Conservation (phyloP, 2,329 filamentous ascomycete species). For the Mollisia scopiformis region DNA sequence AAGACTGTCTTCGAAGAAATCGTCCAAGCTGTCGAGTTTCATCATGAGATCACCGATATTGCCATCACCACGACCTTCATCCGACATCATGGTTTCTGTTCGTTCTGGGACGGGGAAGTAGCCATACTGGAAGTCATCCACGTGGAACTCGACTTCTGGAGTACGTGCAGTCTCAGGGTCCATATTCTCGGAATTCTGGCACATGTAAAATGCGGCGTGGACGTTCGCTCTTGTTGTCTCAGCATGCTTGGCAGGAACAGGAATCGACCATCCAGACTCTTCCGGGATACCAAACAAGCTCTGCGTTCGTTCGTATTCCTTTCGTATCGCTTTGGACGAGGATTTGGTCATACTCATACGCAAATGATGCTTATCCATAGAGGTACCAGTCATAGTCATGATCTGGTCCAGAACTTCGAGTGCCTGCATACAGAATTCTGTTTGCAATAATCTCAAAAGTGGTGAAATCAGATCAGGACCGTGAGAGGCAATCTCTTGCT, state of each 20-base stretch:
- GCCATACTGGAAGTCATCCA: slow-evolving; percentile 70
- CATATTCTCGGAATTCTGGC: slow-evolving; percentile 67
- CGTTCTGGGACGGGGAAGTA: slow-evolving; percentile 70
- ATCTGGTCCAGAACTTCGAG: slow-evolving; percentile 91
- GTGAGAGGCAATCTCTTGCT: slow-evolving; percentile 85
- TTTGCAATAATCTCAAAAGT: slow-evolving; percentile 84
- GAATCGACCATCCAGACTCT: slow-evolving; percentile 93
- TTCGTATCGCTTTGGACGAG: slow-evolving; percentile 82
- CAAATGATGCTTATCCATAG: slow-evolving; percentile 91
- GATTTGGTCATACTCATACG: slow-evolving; percentile 97
- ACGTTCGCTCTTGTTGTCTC: slow-evolving; percentile 87
- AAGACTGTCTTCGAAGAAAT: slow-evolving; percentile 74
- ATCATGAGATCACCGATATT: slow-evolving; percentile 83
- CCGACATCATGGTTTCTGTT: slow-evolving; percentile 90
- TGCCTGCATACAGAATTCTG: slow-evolving; percentile 91
- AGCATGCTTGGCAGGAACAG: slow-evolving; percentile 88
- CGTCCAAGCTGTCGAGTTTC: slow-evolving; percentile 77
- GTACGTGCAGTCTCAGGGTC: slow-evolving; percentile 67
- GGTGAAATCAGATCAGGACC: slow-evolving; percentile 96
- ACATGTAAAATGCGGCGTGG: slow-evolving; percentile 95
- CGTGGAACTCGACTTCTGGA: slow-evolving; percentile 87
- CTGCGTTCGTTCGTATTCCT: slow-evolving; percentile 93
- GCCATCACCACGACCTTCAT: slow-evolving; percentile 65
- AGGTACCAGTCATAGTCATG: slow-evolving; percentile 88
- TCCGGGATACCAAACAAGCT: slow-evolving; percentile 97